These are phyloP conservation scores for Colletotrichum trifolii DNA, from an alignment of 2,329 filamentous ascomycete species.

Conservation along the genomic window DNA sequence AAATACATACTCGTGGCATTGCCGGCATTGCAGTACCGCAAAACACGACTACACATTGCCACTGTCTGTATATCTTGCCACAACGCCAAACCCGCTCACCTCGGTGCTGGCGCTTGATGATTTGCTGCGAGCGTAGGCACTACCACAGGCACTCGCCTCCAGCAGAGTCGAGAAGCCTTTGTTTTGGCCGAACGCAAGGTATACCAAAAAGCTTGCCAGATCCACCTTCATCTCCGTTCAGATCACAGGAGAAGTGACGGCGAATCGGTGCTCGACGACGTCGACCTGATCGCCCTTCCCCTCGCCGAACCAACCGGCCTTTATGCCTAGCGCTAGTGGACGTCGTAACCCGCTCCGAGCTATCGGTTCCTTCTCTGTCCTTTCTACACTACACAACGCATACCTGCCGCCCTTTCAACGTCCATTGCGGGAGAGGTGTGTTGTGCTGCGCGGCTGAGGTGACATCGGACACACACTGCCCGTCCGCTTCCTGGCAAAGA, in stretches of 20 bases:
- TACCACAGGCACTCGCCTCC: too few relatives aligned
- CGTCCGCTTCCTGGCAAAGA: background rate
- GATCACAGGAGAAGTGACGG: background rate
- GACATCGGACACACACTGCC: constrained; percentile 19
- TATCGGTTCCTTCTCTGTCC: constrained; percentile 6
- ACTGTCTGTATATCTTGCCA: constrained; percentile 4
- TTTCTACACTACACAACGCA: background rate
- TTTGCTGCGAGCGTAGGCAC: too few relatives aligned
- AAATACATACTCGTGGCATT: constrained; percentile 5
- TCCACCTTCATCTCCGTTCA: too few relatives aligned
- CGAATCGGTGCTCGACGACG: background rate
- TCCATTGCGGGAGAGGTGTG: background rate
- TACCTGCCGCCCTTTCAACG: background rate
- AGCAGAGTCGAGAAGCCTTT: too few relatives aligned
- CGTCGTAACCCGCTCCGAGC: constrained; percentile 23
- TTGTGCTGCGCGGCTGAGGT: constrained; percentile 10
- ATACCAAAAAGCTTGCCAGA: too few relatives aligned
- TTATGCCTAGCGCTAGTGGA: constrained; percentile 11
- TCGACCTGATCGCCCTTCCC: constrained; percentile 19
- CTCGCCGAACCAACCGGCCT: constrained; percentile 6
- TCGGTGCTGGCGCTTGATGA: too few relatives aligned
- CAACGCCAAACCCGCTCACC: background rate
- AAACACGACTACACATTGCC: background rate
- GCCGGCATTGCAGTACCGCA: background rate
- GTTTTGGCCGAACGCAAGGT: too few relatives aligned